A percentile compares a stretch with the other conserved stretches of the same genome.
Evolutionary conservation across 2,329 filamentous ascomycete species (phyloP).

Genomic region (Ophioceras dolichostomum): DNA sequence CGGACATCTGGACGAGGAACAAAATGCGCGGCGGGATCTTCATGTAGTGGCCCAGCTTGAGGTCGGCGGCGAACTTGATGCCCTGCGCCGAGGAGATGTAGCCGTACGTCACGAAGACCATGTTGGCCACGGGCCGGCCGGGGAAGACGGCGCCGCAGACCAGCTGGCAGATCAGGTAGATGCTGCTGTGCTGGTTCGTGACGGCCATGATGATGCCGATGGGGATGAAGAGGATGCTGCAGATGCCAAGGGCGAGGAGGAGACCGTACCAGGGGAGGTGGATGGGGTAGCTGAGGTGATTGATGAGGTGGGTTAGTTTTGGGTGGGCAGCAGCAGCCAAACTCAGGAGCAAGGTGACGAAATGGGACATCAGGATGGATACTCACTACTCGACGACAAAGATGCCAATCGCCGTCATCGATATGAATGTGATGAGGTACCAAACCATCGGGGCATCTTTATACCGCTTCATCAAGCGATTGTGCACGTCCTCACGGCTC

Average conservation of each 20-base stretch:
- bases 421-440: conserved; percentile 65
- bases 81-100: conserved; percentile 84
- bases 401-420: conserved; percentile 68
- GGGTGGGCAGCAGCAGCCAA: not conserved
- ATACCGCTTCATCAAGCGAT: conserved; percentile 71
- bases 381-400: conserved; percentile 76
- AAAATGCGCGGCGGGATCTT: conserved; percentile 72
- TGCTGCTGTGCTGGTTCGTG: conserved; percentile 78
- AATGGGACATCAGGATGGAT: not conserved
- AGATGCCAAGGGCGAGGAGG: conserved; percentile 65
- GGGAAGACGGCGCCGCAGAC: conserved; percentile 75
- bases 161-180: conserved; percentile 77
- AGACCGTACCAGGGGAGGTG: conserved; percentile 82
- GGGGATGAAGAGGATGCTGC: conserved; percentile 73
- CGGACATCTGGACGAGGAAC: conserved; percentile 66
- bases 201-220: conserved; percentile 91
- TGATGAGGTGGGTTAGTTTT: not conserved
- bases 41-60: conserved; percentile 84
- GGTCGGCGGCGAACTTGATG: conserved; percentile 76
- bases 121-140: conserved; percentile 77
- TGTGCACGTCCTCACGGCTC: conserved; percentile 69
- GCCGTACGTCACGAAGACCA: conserved; percentile 87
- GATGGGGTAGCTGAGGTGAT: conserved; percentile 59
- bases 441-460: conserved; percentile 70
- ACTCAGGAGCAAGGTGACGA: not conserved